Evolutionary conservation across 768 basidiomycete species (phyloP).

Genomic region (Leccinum uliginosum): DNA sequence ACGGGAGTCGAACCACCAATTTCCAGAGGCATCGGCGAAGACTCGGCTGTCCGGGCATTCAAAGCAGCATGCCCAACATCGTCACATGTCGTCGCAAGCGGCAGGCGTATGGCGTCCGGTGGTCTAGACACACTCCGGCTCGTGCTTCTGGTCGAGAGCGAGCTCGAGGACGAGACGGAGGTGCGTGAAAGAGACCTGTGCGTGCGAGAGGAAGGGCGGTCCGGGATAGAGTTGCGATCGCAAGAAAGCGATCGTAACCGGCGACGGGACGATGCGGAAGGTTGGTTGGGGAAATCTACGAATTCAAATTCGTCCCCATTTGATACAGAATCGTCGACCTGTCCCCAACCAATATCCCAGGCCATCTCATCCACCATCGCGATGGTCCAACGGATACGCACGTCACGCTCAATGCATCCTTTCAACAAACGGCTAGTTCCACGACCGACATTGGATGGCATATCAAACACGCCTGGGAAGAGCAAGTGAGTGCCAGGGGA

Average conservation of each 20-base stretch:
- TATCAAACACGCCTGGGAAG: conserved; percentile 54
- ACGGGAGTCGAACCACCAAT: conserved; percentile 21
- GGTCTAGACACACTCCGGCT: conserved; percentile 42
- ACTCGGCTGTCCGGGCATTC: conserved; percentile 12
- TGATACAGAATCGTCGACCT: conserved; percentile 34
- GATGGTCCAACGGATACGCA: conserved; percentile 71
- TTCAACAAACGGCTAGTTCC: conserved; percentile 65
- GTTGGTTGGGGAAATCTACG: conserved; percentile 16
- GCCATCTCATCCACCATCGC: conserved; percentile 73
- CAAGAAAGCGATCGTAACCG: conserved; percentile 30
- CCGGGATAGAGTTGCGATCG: conserved; percentile 7
- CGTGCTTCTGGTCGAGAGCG: conserved; percentile 35
- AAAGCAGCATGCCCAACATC: conserved; percentile 21
- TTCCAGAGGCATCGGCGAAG: conserved; percentile 24
- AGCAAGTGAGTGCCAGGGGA: conserved; percentile 6
- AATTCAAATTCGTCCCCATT: conserved; percentile 29
- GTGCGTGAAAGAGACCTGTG: conserved; percentile 50
- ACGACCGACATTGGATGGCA: conserved; percentile 52
- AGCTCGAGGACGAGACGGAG: conserved; percentile 38
- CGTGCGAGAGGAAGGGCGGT: conserved; percentile 25
- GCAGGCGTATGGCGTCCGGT: conserved; percentile 21
- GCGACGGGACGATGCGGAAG: conserved; percentile 15
- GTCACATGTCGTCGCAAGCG: conserved; percentile 24
- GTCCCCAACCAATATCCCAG: conserved; percentile 76
- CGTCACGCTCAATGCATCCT: conserved; percentile 73